phyloP scores from a whole-genome alignment of 1,284 basidiomycete species.

The Trametes polyzona region DNA sequence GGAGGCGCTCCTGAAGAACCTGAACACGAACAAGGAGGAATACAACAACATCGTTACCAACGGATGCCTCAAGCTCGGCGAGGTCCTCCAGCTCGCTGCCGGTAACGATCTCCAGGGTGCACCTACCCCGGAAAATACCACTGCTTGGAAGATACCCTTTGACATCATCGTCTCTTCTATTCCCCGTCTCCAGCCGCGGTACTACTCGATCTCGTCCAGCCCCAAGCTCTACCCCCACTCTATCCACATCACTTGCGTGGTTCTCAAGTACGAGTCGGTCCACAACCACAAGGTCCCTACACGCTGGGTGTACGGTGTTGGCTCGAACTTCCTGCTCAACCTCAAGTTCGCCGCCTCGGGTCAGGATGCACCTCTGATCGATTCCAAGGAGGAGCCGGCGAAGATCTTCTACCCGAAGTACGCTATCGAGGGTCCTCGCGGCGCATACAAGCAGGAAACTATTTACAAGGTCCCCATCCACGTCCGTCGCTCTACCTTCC shows the following conservation, averaged over 20 bases:
- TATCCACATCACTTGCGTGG: constrained; percentile 95
- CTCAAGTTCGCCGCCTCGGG: constrained; percentile 79
- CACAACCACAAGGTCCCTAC: constrained; percentile 52
- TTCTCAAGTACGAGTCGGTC: constrained; percentile 86
- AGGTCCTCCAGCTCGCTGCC: constrained; percentile 88
- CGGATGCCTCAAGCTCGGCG: constrained; percentile 88
- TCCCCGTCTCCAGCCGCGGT: constrained; percentile 93
- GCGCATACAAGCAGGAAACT: constrained; percentile 73
- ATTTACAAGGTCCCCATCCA: constrained; percentile 91
- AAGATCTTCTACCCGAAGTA: constrained; percentile 70
- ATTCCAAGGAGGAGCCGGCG: constrained; percentile 39
- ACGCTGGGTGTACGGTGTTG: constrained; percentile 83
- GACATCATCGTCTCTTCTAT: constrained; percentile 94
- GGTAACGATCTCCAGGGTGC: constrained; percentile 68
- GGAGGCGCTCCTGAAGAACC: constrained; percentile 71
- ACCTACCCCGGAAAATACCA: constrained; percentile 73
- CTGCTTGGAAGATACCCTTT: constrained; percentile 93
- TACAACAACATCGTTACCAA: constrained; percentile 79
- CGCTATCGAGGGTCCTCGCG: constrained; percentile 87
- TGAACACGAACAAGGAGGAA: constrained; percentile 88
- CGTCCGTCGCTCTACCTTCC: constrained; percentile 94
- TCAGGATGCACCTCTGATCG: constrained; percentile 51
- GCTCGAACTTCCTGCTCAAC: constrained; percentile 92
- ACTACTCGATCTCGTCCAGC: constrained; percentile 98
- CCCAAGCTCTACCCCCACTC: constrained; percentile 89